phyloP scores from a whole-genome alignment of 1,284 basidiomycete species.

The Ceraceosorus guamensis region DNA sequence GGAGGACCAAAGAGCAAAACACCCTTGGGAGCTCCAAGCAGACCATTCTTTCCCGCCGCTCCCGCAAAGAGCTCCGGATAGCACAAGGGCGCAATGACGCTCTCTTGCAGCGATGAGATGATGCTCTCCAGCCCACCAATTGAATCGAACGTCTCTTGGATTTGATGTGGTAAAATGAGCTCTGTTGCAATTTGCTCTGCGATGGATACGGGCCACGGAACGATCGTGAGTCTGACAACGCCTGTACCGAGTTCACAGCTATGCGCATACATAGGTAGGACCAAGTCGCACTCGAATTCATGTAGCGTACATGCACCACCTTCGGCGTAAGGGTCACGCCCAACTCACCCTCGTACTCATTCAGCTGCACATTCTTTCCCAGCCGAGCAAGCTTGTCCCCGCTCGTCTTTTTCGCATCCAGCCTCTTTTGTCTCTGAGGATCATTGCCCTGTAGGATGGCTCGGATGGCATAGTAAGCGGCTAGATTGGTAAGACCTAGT shows the following conservation, averaged over 20 bases:
- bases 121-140: constrained; percentile 95
- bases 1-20: constrained; percentile 52
- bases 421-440: not conserved
- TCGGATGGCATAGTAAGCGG: too few species aligned
- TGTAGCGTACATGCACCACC: too few species aligned
- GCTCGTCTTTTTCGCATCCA: too few species aligned
- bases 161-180: constrained; percentile 53
- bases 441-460: too few species aligned
- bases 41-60: constrained; percentile 60
- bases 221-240: too few species aligned
- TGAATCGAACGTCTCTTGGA: constrained; percentile 54
- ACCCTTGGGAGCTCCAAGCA: constrained; percentile 57
- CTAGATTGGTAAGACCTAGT: constrained; percentile 43
- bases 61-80: constrained; percentile 78
- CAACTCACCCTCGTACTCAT: not conserved
- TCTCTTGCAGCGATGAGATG: constrained; percentile 82
- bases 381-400: not conserved
- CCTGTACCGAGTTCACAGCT: too few species aligned
- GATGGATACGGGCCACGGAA: not conserved
- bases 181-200: constrained; percentile 55
- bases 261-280: too few species aligned
- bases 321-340: too few species aligned
- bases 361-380: not conserved
- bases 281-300: too few species aligned
- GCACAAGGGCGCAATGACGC: constrained; percentile 89